Evolutionary conservation across 352 stramenopile species (phyloP), one percentile per base, ranked within the genome.

Genomic region (Globisporangium canariense): DNA sequence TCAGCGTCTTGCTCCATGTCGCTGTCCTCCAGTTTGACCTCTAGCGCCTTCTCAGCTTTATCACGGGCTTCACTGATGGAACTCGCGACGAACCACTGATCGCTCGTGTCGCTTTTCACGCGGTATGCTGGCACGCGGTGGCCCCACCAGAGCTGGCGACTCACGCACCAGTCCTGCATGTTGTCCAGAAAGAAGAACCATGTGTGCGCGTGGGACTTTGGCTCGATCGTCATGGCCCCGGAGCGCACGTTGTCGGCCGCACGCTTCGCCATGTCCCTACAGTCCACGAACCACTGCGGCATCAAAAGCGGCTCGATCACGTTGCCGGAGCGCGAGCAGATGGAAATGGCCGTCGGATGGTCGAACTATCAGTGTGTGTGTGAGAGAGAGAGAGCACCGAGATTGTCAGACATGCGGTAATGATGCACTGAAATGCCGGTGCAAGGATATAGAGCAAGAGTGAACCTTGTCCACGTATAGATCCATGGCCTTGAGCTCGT

Each of bases 111-210:
- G 16, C 60, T 58, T 79, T 92, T 41, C 65, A 98, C 36, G 60
- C 92, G 85, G 81, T 98, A 99, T 9, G 98, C 98, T 8, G 98
- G 98, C 62, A 99, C 99, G 51, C 98, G 97, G 76, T 99, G 98
- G 30, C 98, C 98, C 98, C 98, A 99, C 98, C 98, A 99, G 2
- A 99, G 86, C 76, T 99, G 98, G 16, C 98, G 91, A 73, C 93
- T 99, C 51, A 99, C 84, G 67, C 98, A 99, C 98, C 98, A 99
- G 79, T 99, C 97, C 32, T 97, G 90, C 69, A 99, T 99, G 73
- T 99, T 99, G 63, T 99, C 97, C 25, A 99, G 76, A 83, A 98
- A 99, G 66, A 93, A 90, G 74, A 98, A 99, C 96, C 96, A 99
- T 46, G 96, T 99, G 69, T 90, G 79, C 22, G 71, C 66, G 67